Conservation (phyloP, 169 alveolate genomes). For the Besnoitia besnoiti region DNA sequence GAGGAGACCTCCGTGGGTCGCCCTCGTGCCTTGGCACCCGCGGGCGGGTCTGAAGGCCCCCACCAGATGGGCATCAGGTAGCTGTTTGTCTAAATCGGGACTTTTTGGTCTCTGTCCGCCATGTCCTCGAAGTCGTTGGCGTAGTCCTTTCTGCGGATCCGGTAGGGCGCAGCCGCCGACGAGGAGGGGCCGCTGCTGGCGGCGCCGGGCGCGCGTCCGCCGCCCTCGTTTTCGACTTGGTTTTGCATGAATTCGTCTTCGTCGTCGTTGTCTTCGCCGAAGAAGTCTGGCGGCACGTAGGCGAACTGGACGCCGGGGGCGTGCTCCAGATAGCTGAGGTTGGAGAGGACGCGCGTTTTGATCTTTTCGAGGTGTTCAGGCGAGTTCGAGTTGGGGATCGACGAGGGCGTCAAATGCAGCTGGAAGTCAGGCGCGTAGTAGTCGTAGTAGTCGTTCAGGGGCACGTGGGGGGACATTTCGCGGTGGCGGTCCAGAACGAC, state of each 20-base stretch:
- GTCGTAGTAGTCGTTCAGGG: slow-evolving; percentile 93
- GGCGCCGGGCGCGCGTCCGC: slow-evolving; percentile 62
- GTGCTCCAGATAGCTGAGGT: slow-evolving; percentile 89
- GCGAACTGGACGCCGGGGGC: slow-evolving; percentile 74
- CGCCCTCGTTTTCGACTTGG: slow-evolving; percentile 70
- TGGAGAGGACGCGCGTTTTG: slow-evolving; percentile 90
- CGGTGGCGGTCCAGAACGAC: slow-evolving; percentile 89
- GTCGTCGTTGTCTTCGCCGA: slow-evolving; percentile 65
- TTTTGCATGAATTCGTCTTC: slow-evolving; percentile 59
- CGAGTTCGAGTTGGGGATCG: slow-evolving; percentile 92
- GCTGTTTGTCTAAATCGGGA: slow-evolving; percentile 25
- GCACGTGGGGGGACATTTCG: slow-evolving; percentile 87
- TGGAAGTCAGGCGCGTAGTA: slow-evolving; percentile 97
- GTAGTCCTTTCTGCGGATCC: slow-evolving; percentile 60
- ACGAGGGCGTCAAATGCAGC: slow-evolving; percentile 92
- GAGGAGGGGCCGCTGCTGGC: not conserved
- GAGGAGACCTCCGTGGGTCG: no score
- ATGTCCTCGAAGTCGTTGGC: slow-evolving; percentile 52
- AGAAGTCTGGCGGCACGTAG: slow-evolving; percentile 70
- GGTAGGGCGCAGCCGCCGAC: not conserved
- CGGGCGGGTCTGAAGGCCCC: no score
- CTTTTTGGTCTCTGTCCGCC: slow-evolving; percentile 63
- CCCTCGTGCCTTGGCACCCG: no score
- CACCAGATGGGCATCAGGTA: not conserved
- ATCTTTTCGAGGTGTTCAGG: slow-evolving; percentile 94